Conservation (phyloP, 2,329 filamentous ascomycete species). For the Sporothrix protearum region DNA sequence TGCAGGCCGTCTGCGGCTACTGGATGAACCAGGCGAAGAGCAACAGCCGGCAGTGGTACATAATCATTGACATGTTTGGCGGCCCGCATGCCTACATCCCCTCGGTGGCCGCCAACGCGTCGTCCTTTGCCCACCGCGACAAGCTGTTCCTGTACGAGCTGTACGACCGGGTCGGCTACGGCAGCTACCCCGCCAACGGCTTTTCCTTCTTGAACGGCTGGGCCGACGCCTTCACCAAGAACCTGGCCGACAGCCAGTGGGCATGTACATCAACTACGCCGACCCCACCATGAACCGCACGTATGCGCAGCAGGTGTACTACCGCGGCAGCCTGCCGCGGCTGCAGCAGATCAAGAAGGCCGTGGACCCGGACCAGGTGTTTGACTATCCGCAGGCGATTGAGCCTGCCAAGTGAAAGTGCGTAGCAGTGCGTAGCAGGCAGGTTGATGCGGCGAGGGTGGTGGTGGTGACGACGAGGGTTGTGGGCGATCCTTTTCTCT, state of each 20-base stretch:
- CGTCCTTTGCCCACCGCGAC: slow-evolving; percentile 42
- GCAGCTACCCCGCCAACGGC: slow-evolving; percentile 38
- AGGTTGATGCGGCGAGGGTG: background rate
- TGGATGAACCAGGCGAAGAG: slow-evolving; percentile 29
- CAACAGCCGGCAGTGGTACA: slow-evolving; percentile 35
- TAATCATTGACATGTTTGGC: slow-evolving; percentile 38
- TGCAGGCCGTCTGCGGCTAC: slow-evolving; percentile 33
- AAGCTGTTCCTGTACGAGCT: slow-evolving; percentile 52
- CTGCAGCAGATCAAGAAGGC: slow-evolving; percentile 41
- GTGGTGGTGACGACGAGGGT: background rate
- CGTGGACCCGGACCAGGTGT: slow-evolving; percentile 41
- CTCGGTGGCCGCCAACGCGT: slow-evolving; percentile 30
- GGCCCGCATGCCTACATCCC: slow-evolving; percentile 40
- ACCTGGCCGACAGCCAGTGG: slow-evolving; percentile 38
- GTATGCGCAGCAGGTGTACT: slow-evolving; percentile 50
- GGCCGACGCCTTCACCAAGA: slow-evolving; percentile 36
- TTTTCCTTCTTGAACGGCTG: slow-evolving; percentile 42
- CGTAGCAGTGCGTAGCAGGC: background rate
- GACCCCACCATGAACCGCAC: slow-evolving; percentile 47
- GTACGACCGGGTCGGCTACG: slow-evolving; percentile 38
- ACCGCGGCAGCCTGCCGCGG: slow-evolving; percentile 39
- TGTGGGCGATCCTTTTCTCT: background rate
- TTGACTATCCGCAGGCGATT: slow-evolving; percentile 41
- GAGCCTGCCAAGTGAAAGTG: slow-evolving; percentile 25
- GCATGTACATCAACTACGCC: slow-evolving; percentile 53